Evolutionary conservation across 2,329 filamentous ascomycete genomes (phyloP).

Genomic region (Lanzia echinophila): DNA sequence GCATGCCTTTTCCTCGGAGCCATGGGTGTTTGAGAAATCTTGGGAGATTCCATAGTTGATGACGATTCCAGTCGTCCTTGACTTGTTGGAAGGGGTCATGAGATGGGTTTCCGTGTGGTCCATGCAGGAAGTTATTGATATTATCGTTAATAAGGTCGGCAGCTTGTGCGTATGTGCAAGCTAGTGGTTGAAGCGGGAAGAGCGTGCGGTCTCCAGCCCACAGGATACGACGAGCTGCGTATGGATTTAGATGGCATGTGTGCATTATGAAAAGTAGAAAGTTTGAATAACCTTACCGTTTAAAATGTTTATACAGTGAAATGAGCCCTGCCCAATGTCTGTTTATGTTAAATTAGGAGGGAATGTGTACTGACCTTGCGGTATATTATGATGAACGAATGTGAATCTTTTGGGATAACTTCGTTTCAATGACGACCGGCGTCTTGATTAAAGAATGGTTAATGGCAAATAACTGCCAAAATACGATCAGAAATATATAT

Average conservation of each 20-base stretch:
- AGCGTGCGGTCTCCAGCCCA: slow-evolving; percentile 1
- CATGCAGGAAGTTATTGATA: background rate
- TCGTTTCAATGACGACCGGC: slow-evolving; percentile 1
- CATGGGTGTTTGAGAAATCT: background rate
- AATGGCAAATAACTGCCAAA: background rate
- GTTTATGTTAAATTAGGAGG: background rate
- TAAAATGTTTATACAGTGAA: background rate
- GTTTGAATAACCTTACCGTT: background rate
- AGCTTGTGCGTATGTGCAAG: slow-evolving; percentile 6
- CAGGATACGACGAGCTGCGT: slow-evolving; percentile 1
- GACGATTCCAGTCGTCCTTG: slow-evolving; percentile 1
- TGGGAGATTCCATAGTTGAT: background rate
- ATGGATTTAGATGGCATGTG: slow-evolving; percentile 5
- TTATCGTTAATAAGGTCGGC: slow-evolving; percentile 6
- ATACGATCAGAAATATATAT: background rate
- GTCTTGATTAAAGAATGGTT: background rate
- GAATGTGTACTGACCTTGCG: background rate
- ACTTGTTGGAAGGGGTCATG: slow-evolving; percentile 1
- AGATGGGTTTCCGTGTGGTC: background rate
- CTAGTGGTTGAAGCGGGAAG: background rate
- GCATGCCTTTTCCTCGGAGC: slow-evolving; percentile 1
- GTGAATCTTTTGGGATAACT: background rate
- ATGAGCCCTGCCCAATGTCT: slow-evolving; percentile 2
- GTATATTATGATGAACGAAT: background rate
- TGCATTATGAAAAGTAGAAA: background rate